Conservation (phyloP, 306 rosid genomes). For the Glycine tomentella region DNA sequence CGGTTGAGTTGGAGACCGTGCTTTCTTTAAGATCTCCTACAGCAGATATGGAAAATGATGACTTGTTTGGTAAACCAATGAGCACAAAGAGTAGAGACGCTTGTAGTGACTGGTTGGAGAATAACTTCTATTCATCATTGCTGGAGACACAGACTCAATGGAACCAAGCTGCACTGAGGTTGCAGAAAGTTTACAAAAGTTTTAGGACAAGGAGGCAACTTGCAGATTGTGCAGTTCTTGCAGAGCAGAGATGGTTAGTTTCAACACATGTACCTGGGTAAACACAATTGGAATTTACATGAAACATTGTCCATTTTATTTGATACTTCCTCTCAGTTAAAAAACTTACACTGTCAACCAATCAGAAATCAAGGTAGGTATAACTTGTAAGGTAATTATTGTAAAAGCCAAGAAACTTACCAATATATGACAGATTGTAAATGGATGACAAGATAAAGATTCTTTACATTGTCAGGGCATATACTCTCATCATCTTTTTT, state of each 20-base stretch:
- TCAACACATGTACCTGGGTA: conserved; percentile 29
- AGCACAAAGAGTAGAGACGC: conserved; percentile 48
- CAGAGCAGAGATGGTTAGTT: conserved; percentile 88
- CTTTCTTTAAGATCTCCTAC: conserved; percentile 53
- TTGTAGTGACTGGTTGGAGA: conserved; percentile 48
- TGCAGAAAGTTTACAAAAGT: conserved; percentile 95
- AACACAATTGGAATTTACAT: neutral
- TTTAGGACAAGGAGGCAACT: conserved; percentile 84
- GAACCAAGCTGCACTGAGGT: conserved; percentile 72
- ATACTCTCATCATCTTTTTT: neutral
- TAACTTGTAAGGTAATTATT: neutral
- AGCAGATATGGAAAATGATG: conserved; percentile 48
- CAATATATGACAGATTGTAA: neutral
- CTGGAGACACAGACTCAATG: conserved; percentile 38
- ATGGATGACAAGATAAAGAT: neutral
- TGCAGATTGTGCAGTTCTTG: conserved; percentile 92
- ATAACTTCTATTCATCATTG: conserved; percentile 33
- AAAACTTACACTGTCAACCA: neutral
- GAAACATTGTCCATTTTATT: neutral
- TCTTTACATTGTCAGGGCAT: neutral
- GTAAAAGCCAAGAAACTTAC: neutral
- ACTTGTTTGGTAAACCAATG: conserved; percentile 45
- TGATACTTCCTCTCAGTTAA: neutral
- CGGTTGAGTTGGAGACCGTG: conserved; percentile 56
- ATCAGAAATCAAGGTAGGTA: neutral